A percentile compares a stretch with the other conserved stretches of the same genome.
Evolutionary conservation across 768 basidiomycete genomes (phyloP).

Genomic region (Boletus reticuloceps): DNA sequence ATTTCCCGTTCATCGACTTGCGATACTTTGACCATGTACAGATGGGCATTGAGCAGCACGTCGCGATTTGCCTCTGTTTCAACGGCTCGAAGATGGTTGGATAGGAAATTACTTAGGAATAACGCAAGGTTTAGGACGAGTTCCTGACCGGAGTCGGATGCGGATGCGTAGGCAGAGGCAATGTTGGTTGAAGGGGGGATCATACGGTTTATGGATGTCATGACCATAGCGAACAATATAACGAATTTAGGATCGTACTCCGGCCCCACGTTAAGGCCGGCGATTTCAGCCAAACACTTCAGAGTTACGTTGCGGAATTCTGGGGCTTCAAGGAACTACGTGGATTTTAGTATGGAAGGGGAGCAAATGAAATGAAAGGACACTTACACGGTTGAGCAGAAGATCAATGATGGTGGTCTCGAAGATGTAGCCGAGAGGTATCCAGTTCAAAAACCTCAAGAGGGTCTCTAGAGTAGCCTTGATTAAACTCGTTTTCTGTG

Average conservation of each 20-base stretch:
- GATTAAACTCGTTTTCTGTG: slow-evolving; percentile 93
- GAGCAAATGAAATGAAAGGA: slow-evolving; percentile 2
- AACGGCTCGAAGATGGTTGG: slow-evolving; percentile 89
- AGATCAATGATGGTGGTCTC: slow-evolving; percentile 97
- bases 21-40: slow-evolving; percentile 98
- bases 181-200: slow-evolving; percentile 95
- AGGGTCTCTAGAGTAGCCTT: slow-evolving; percentile 93
- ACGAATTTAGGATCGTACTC: slow-evolving; percentile 99
- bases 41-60: slow-evolving; percentile 91
- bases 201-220: slow-evolving; percentile 97
- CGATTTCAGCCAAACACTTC: slow-evolving; percentile 96
- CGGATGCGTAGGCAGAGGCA: slow-evolving; percentile 84
- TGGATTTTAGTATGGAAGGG: slow-evolving; percentile 8
- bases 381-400: slow-evolving; percentile 81
- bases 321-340: slow-evolving; percentile 90
- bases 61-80: slow-evolving; percentile 90
- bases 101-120: slow-evolving; percentile 97
- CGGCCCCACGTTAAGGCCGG: slow-evolving; percentile 87
- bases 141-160: slow-evolving; percentile 91
- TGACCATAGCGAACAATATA: slow-evolving; percentile 95
- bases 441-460: slow-evolving; percentile 97
- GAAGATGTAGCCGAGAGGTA: slow-evolving; percentile 97
- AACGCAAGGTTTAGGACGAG: slow-evolving; percentile 95
- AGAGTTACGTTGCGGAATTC: slow-evolving; percentile 97
- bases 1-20: slow-evolving; percentile 98